Evolutionary conservation across 148 eudicot genomes (phyloP).

Genomic region (Fallopia convolvulus): DNA sequence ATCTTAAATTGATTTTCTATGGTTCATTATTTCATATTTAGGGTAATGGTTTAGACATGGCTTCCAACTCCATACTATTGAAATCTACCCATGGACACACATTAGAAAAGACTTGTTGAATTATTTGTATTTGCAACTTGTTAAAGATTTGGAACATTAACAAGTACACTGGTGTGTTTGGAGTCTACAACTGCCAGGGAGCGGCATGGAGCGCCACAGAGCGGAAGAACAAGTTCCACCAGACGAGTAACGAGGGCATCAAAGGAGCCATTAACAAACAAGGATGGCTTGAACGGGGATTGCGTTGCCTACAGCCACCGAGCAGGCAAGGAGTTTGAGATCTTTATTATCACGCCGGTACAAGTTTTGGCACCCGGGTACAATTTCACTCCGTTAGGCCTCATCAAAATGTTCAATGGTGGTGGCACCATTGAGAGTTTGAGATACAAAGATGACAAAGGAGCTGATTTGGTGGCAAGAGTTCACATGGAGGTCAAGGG

Average conservation of each 20-base stretch:
- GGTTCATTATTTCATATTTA: neutral
- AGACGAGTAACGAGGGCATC: conserved; percentile 39
- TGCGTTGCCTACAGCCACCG: conserved; percentile 52
- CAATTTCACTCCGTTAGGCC: conserved; percentile 76
- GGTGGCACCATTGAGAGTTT: conserved; percentile 85
- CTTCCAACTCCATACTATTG: too few relatives aligned
- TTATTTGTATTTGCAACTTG: conserved; percentile 34
- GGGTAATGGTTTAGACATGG: too few relatives aligned
- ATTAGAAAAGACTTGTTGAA: neutral
- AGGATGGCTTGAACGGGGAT: conserved; percentile 46
- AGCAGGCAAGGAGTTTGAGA: conserved; percentile 48
- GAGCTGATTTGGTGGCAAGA: conserved; percentile 30
- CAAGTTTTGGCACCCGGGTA: conserved; percentile 43
- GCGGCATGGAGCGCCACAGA: conserved; percentile 84
- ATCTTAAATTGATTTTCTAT: too few relatives aligned
- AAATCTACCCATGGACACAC: neutral
- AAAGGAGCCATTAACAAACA: conserved; percentile 42
- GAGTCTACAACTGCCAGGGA: conserved; percentile 98
- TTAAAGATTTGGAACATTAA: conserved; percentile 99
- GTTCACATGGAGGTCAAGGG: conserved; percentile 71
- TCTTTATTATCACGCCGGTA: conserved; percentile 61
- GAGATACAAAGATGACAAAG: conserved; percentile 24
- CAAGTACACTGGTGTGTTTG: conserved; percentile 87
- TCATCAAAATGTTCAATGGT: conserved; percentile 76
- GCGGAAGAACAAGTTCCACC: conserved; percentile 66